Evolutionary conservation across 2,329 filamentous ascomycete genomes (phyloP), one percentile per base, ranked within the genome.

Genomic region (Ophiosphaerella herpotricha): DNA sequence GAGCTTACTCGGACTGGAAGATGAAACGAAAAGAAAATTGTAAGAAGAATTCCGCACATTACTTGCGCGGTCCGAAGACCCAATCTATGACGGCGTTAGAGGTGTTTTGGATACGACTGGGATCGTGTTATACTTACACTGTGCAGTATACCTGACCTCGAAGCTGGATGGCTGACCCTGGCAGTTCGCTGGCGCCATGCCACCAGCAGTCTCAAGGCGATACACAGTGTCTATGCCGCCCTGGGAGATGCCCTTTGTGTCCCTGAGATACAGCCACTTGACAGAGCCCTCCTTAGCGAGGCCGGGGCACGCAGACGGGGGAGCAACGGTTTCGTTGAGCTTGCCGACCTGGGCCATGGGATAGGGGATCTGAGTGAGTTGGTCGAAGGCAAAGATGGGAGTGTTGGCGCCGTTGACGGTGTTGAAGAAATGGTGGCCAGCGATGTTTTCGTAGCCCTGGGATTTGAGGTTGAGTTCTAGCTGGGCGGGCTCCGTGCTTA

Each of bases 401-500:
- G 54, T 79, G 73, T 38, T 64, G 39, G 41, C 49, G 23, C 40
- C 48, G 16, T 40, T 35, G 21, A 60, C 49, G 55, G 39, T 55
- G 53, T 70, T 81, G 77, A 90, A 90, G 80, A 78, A 88, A 78
- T 91, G 88, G 61, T 84, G 79, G 26, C 87, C 88, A 12, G 86
- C 66, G 60, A 80, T 78, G 5, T 62, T 46, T 45, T 64, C 52
- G 54, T 64, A 73, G 43, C 70, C 68, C 34, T 68, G 60, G 1
- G 56, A 54, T 26, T 51, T 46, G 43, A 73, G 62, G 45, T 64
- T 69, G 46, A 50, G 51, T 32, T 62, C 55, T n/a, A 72, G 58
- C 13, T 57, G 45, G 18, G 39, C 37, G 9, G 63, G 58, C 21
- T 52, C 48, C 18, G 58, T 46, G 33, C 51, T 57, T 18, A 72